phyloP scores from a whole-genome alignment of 192 early-diverging fungal genomes.

The Umbelopsis ramanniana region DNA sequence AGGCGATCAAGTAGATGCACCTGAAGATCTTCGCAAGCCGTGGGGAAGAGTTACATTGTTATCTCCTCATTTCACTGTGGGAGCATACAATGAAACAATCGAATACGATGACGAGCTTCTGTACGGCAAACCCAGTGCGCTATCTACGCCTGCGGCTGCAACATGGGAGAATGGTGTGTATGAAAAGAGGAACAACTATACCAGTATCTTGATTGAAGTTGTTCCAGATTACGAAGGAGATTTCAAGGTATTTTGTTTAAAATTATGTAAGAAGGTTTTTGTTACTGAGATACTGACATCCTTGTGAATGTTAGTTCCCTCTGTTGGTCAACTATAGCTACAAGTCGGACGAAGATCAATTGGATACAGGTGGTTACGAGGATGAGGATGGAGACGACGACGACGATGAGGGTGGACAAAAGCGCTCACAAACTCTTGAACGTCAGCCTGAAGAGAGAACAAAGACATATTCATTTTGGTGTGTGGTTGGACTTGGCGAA shows the following conservation, averaged over 20 bases:
- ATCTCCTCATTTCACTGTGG: constrained; percentile 68
- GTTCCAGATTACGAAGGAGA: constrained; percentile 53
- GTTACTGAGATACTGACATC: not conserved
- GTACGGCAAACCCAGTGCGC: constrained; percentile 31
- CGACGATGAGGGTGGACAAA: constrained; percentile 34
- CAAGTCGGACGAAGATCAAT: constrained; percentile 45
- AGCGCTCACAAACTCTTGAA: constrained; percentile 34
- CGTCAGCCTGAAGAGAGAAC: constrained; percentile 40
- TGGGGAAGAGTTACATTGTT: constrained; percentile 55
- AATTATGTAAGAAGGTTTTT: not conserved
- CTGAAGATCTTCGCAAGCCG: constrained; percentile 16
- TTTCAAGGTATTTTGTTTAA: constrained; percentile 45
- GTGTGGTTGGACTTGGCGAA: constrained; percentile 61
- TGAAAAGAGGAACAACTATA: constrained; percentile 66
- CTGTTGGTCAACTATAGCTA: constrained; percentile 60
- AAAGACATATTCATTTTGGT: constrained; percentile 63
- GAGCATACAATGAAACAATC: constrained; percentile 78
- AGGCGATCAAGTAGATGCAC: not conserved
- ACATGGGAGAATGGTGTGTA: constrained; percentile 54
- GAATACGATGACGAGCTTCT: constrained; percentile 76
- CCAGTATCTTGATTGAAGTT: constrained; percentile 63
- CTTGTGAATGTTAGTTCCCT: constrained; percentile 55
- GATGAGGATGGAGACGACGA: constrained; percentile 37
- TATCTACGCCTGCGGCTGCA: constrained; percentile 34
- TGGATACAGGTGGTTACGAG: constrained; percentile 37